phyloP scores from a whole-genome alignment of 805 yeast species.

The Ogataea polymorpha region DNA sequence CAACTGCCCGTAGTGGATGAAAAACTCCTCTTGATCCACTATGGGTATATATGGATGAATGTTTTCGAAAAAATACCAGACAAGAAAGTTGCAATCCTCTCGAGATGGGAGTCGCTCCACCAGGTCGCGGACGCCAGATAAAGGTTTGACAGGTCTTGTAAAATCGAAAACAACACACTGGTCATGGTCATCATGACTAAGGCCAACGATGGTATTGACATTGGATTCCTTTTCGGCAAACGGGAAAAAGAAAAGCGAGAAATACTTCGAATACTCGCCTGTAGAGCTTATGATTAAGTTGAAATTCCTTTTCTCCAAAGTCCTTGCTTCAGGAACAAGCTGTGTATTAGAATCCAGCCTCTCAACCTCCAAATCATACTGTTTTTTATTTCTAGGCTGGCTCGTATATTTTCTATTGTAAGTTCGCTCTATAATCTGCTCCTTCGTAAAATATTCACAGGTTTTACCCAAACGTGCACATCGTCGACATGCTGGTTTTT shows the following conservation, averaged over 20 bases:
- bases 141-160: conserved; percentile 14
- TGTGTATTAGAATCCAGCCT: conserved; percentile 11
- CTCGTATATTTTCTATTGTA: conserved; percentile 2
- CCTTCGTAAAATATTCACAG: conserved; percentile 21
- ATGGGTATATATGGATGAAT: conserved; percentile 24
- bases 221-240: conserved; percentile 20
- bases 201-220: conserved; percentile 15
- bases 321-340: conserved; percentile 14
- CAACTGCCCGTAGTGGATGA: conserved; percentile 12
- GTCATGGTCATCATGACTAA: conserved; percentile 5
- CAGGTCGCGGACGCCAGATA: conserved; percentile 6
- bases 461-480: conserved; percentile 11
- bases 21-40: conserved; percentile 21
- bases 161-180: conserved; percentile 19
- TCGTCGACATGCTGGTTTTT: conserved; percentile 14
- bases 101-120: conserved; percentile 12
- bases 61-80: conserved; percentile 19
- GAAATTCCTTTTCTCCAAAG: conserved; percentile 20
- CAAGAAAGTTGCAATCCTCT: conserved; percentile 13
- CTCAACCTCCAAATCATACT: background rate
- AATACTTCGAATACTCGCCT: conserved; percentile 25
- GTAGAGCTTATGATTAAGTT: conserved; percentile 21
- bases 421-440: conserved; percentile 10
- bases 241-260: conserved; percentile 21
- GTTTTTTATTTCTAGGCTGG: background rate